A percentile compares a stretch with the other conserved stretches of the same genome.
Evolutionary conservation across 257 asterid species (phyloP).

Genomic region (Eucommia ulmoides): DNA sequence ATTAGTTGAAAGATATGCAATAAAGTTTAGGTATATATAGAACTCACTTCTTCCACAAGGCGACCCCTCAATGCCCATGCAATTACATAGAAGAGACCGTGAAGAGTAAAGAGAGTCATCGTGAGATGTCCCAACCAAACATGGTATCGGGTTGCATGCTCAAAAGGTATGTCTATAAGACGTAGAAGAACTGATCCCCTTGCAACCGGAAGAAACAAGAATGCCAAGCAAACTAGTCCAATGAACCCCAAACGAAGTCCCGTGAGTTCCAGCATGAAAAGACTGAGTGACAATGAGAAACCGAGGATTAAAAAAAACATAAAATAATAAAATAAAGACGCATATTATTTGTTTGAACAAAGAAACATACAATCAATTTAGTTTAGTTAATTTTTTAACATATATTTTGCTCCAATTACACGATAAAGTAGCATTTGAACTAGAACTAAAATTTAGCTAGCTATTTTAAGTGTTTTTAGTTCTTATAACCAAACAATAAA

Average conservation of each 20-base stretch:
- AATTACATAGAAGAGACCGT: slow-evolving; percentile 47
- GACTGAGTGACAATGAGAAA: slow-evolving; percentile 20
- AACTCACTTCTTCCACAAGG: slow-evolving; percentile 37
- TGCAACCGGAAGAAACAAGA: slow-evolving; percentile 60
- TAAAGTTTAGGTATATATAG: background rate
- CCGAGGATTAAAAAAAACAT: slow-evolving; percentile 4
- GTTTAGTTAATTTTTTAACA: no score
- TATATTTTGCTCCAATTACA: no score
- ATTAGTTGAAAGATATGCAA: background rate
- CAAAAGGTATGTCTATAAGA: slow-evolving; percentile 68
- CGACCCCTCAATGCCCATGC: slow-evolving; percentile 48
- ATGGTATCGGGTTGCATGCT: slow-evolving; percentile 79
- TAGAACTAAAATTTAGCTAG: no score
- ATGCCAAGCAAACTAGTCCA: slow-evolving; percentile 57
- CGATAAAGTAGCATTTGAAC: no score
- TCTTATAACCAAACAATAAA: no score
- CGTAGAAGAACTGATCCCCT: slow-evolving; percentile 78
- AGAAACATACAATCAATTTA: no score
- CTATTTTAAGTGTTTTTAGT: no score
- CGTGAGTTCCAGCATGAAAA: slow-evolving; percentile 37
- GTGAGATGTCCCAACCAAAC: slow-evolving; percentile 95
- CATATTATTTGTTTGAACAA: no score
- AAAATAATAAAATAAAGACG: no score
- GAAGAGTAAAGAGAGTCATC: slow-evolving; percentile 65
- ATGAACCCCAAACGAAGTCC: slow-evolving; percentile 62